These are phyloP conservation scores for Heterobasidion irregulare DNA, from an alignment of 1,284 basidiomycete genomes.

Conservation along the genomic window DNA sequence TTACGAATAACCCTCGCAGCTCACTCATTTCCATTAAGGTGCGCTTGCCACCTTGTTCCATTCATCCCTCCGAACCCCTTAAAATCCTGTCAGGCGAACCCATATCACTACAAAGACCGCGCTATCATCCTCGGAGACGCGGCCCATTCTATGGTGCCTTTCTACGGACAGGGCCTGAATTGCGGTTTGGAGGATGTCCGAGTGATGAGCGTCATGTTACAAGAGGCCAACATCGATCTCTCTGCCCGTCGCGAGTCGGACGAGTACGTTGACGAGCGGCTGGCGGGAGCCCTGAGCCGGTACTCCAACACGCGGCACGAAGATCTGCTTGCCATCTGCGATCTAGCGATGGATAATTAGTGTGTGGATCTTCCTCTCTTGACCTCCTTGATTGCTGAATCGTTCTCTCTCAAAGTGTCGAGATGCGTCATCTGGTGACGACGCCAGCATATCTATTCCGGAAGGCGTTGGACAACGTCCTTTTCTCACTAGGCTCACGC, in stretches of 20 bases:
- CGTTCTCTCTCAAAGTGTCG: constrained; percentile 45
- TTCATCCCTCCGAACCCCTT: neutral
- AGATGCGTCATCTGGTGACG: constrained; percentile 92
- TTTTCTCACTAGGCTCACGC: constrained; percentile 54
- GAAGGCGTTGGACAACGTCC: constrained; percentile 72
- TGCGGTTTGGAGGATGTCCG: constrained; percentile 97
- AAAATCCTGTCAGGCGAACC: constrained; percentile 49
- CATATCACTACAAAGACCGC: constrained; percentile 87
- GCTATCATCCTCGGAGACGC: constrained; percentile 90
- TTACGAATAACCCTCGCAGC: constrained; percentile 78
- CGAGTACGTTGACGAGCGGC: constrained; percentile 38
- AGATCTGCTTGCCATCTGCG: constrained; percentile 85
- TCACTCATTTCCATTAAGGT: constrained; percentile 91
- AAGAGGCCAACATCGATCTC: constrained; percentile 54
- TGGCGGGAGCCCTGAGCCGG: constrained; percentile 60
- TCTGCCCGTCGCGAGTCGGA: constrained; percentile 22
- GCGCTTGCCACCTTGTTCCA: constrained; percentile 15
- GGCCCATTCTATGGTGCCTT: constrained; percentile 96
- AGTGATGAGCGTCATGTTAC: constrained; percentile 73
- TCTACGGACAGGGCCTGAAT: constrained; percentile 97
- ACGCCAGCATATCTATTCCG: constrained; percentile 76
- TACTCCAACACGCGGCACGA: constrained; percentile 81
- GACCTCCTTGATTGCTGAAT: neutral
- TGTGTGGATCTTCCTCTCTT: constrained; percentile 34
- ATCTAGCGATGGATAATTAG: constrained; percentile 96